Conservation (phyloP, 768 basidiomycete species). For the Russula vinacea region DNA sequence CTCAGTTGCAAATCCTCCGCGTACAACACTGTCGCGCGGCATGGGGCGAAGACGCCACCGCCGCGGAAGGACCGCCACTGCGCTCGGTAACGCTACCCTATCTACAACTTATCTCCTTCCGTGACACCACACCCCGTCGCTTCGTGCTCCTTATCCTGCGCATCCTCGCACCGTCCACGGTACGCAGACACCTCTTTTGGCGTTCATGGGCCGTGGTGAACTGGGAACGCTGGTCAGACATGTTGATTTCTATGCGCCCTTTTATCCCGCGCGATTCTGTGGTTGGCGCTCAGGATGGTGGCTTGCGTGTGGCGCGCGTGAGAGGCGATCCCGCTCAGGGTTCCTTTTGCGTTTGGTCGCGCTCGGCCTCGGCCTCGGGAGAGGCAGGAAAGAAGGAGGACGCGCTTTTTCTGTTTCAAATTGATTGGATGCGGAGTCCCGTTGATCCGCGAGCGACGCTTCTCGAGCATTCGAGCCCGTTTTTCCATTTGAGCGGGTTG, state of each 20-base stretch:
- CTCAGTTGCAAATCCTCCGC: slow-evolving; percentile 13
- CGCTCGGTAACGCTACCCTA: slow-evolving; percentile 7
- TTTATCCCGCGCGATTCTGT: slow-evolving; percentile 17
- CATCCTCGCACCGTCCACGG: slow-evolving; percentile 18
- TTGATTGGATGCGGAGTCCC: slow-evolving; percentile 25
- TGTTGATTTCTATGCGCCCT: slow-evolving; percentile 8
- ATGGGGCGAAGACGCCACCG: slow-evolving; percentile 11
- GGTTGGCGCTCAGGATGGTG: slow-evolving; percentile 2
- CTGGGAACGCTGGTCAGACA: slow-evolving; percentile 18
- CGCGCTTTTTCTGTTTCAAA: slow-evolving; percentile 12
- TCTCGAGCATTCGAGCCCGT: slow-evolving; percentile 23
- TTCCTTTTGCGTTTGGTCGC: slow-evolving; percentile 16
- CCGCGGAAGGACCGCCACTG: neutral
- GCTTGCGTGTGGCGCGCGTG: neutral
- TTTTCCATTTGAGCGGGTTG: slow-evolving; percentile 18
- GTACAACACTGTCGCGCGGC: slow-evolving; percentile 24
- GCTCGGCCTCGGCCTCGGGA: neutral
- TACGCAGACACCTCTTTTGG: slow-evolving; percentile 23
- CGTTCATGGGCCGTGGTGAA: slow-evolving; percentile 19
- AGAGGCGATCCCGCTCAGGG: slow-evolving; percentile 13
- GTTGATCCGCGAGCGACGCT: slow-evolving; percentile 11
- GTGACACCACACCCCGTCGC: slow-evolving; percentile 21
- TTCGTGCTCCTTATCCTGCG: slow-evolving; percentile 14
- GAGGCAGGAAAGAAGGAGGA: neutral
- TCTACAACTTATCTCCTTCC: slow-evolving; percentile 18